Evolutionary conservation across 805 yeast species (phyloP).

Genomic region (Hagleromyces aurorensis): DNA sequence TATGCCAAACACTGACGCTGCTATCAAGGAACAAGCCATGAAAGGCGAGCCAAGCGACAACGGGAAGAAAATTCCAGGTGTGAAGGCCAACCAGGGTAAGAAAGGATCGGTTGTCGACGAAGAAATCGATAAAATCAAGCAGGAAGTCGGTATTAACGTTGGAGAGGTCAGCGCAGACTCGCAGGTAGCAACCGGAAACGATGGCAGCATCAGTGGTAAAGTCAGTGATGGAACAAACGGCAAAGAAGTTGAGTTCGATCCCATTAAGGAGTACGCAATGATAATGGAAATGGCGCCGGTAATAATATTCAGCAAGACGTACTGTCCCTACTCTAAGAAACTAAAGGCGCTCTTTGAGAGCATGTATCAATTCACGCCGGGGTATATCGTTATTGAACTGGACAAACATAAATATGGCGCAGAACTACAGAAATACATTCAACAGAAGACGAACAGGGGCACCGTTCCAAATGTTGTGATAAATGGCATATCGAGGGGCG

Average conservation of each 20-base stretch:
- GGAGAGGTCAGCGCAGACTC: constrained; percentile 4
- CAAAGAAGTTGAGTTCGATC: constrained; percentile 34
- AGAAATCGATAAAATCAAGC: constrained; percentile 16
- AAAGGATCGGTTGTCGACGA: constrained; percentile 9
- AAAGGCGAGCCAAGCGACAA: constrained; percentile 1
- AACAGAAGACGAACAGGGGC: constrained; percentile 58
- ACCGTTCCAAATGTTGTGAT: constrained; percentile 90
- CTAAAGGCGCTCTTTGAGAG: constrained; percentile 54
- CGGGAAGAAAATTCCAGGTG: too few species aligned
- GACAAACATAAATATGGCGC: constrained; percentile 73
- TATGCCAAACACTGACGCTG: constrained; percentile 7
- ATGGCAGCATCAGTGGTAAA: constrained; percentile 5
- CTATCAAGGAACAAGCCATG: constrained; percentile 4
- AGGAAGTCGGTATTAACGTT: constrained; percentile 11
- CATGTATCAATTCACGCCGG: constrained; percentile 64
- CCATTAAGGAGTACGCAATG: constrained; percentile 45
- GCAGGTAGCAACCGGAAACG: constrained; percentile 2
- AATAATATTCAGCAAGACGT: constrained; percentile 44
- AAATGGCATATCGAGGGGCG: constrained; percentile 73
- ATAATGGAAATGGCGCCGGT: constrained; percentile 59
- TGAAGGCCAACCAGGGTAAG: constrained; percentile 3
- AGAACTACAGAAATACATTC: constrained; percentile 67
- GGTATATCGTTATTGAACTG: constrained; percentile 67
- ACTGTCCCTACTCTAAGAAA: constrained; percentile 70
- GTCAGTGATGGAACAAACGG: constrained; percentile 7